Evolutionary conservation across 1,284 basidiomycete genomes (phyloP), one percentile per base, ranked within the genome.

Genomic region (Sphaerobolus stellatus): DNA sequence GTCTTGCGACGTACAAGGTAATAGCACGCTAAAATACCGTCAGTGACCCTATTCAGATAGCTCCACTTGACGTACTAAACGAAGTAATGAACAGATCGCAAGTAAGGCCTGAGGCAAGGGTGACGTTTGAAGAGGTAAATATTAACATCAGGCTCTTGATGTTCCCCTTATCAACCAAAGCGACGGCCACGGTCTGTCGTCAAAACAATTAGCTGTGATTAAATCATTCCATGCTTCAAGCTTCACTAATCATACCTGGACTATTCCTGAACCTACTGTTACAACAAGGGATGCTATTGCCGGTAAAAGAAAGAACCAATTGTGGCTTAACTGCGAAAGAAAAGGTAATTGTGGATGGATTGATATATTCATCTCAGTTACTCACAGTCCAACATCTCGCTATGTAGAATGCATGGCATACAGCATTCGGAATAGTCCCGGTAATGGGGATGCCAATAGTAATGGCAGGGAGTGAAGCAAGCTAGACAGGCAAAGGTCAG

Each of bases 231-330:
- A n/a, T n/a, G n/a, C n/a, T n/a, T 36, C 11, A 36, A 11, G 33
- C n/a, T 36, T 4, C 34, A 5, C 4, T 3, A 18, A 7, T 31
- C 47, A 30, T n/a, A 48, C 47, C 7, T 31, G 47, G 24, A 24
- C 27, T 30, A 48, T 48, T 20, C 4, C 47, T 13, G 47, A 29
- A 31, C 47, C 29, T 16, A 48, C 16, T 29, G 47, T 48, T 11
- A 33, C 11, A 25, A 48, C 2, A 16, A 48, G 27, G 14, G 29
- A 48, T 11, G 11, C 16, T 22, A 33, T 31, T 31, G 27, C 2
- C 4, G 47, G 20, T 48, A 48, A 16, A 24, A 48, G n/a, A 18
- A 48, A 48, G 47, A 48, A 48, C 47, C 27, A 13, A 24, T 48
- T 33, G 27, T 22, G 47, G 31, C 47, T 48, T 31, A 48, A 11